Conservation (phyloP, 441 rosid genomes). For the Gossypium schwendimanii region DNA sequence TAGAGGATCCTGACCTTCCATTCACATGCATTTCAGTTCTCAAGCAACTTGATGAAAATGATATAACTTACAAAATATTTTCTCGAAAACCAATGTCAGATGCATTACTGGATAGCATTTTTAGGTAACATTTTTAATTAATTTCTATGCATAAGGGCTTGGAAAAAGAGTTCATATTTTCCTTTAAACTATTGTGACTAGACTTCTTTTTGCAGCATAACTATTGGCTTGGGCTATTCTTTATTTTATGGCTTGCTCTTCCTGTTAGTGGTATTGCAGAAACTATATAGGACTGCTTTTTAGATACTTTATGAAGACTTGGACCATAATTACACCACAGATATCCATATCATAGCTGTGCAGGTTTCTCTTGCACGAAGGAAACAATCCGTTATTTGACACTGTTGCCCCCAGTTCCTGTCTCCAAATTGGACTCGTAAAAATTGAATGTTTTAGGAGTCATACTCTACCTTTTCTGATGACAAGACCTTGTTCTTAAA, state of each 20-base stretch:
- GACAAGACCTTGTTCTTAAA: not conserved
- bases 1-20: slow-evolving; percentile 71
- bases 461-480: not conserved
- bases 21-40: slow-evolving; percentile 76
- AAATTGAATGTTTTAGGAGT: not conserved
- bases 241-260: not conserved
- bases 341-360: not conserved
- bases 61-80: slow-evolving; percentile 71
- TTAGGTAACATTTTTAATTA: slow-evolving; percentile 41
- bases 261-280: not conserved
- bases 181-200: not conserved
- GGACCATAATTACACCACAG: not conserved
- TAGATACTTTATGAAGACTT: not conserved
- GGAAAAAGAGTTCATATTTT: not conserved
- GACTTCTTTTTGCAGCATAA: not conserved
- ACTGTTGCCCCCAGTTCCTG: not conserved
- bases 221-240: not conserved
- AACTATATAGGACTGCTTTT: not conserved
- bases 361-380: not conserved
- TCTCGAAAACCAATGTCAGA: slow-evolving; percentile 58
- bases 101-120: slow-evolving; percentile 61
- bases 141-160: not conserved
- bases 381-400: not conserved
- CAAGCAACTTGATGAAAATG: slow-evolving; percentile 43
- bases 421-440: not conserved